These are phyloP conservation scores for Alternaria postmessia DNA, from an alignment of 2,329 filamentous ascomycete species.

Conservation along the genomic window DNA sequence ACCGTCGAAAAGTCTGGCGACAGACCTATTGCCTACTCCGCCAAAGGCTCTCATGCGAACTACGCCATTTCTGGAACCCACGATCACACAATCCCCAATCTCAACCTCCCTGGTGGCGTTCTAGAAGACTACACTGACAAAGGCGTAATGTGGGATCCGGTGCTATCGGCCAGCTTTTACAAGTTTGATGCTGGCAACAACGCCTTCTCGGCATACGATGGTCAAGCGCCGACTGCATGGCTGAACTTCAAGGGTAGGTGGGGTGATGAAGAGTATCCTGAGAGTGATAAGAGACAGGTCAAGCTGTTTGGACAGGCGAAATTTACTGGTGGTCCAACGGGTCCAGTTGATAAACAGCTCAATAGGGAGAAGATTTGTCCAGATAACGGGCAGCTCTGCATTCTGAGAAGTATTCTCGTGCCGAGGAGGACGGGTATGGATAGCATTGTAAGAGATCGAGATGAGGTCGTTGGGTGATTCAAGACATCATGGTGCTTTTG, in stretches of 20 bases:
- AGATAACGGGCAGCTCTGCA: conserved; percentile 56
- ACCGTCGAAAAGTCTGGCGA: conserved; percentile 61
- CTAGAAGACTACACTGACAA: conserved; percentile 64
- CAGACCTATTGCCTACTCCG: conserved; percentile 66
- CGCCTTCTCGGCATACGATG: conserved; percentile 60
- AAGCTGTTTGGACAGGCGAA: conserved; percentile 56
- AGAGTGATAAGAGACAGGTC: conserved; percentile 60
- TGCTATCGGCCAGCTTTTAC: conserved; percentile 64
- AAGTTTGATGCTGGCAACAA: conserved; percentile 55
- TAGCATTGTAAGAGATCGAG: conserved; percentile 9
- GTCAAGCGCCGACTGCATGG: conserved; percentile 60
- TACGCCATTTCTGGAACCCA: conserved; percentile 68
- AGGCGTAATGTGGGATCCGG: conserved; percentile 68
- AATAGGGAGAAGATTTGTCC: conserved; percentile 66
- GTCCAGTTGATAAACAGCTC: conserved; percentile 67
- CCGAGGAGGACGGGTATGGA: conserved; percentile 31
- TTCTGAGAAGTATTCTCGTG: conserved; percentile 53
- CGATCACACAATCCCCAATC: conserved; percentile 69
- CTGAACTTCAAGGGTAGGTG: conserved; percentile 66
- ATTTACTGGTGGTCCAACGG: conserved; percentile 67
- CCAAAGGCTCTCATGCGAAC: conserved; percentile 70
- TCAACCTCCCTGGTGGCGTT: conserved; percentile 63
- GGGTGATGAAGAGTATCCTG: conserved; percentile 68
- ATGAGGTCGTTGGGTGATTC: conserved; percentile 12
- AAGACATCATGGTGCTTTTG: not conserved